These are phyloP conservation scores for Candida labiduridarum DNA, from an alignment of 1,139 yeast species.

Conservation along the genomic window DNA sequence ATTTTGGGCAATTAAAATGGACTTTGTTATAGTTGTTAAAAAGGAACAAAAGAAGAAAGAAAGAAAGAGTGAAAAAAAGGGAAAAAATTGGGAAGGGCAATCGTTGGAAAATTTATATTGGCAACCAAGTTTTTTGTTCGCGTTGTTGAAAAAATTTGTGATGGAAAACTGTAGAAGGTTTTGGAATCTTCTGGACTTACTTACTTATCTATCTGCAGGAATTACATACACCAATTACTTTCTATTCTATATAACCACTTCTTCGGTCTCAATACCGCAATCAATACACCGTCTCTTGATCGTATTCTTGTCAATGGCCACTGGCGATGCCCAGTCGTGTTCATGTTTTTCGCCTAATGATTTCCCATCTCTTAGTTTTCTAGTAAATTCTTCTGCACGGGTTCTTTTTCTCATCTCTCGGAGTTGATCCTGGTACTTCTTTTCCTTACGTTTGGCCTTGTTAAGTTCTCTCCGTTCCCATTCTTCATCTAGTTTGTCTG, in stretches of 20 bases:
- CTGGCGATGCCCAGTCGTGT: slow-evolving; percentile 74
- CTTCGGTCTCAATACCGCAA: slow-evolving; percentile 88
- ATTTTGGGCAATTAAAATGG: slow-evolving; percentile 25
- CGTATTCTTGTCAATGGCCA: slow-evolving; percentile 43
- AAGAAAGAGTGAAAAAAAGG: neutral
- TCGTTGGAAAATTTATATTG: slow-evolving; percentile 5
- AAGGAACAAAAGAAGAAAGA: neutral
- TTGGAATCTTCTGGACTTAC: slow-evolving; percentile 4
- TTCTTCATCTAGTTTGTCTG: slow-evolving; percentile 86
- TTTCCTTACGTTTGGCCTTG: slow-evolving; percentile 73
- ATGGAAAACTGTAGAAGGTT: slow-evolving; percentile 4
- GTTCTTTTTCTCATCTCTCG: slow-evolving; percentile 88
- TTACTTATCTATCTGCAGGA: neutral
- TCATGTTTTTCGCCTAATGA: slow-evolving; percentile 57
- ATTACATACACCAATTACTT: neutral
- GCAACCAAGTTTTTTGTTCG: neutral
- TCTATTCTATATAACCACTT: slow-evolving; percentile 33
- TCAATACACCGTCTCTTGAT: slow-evolving; percentile 67
- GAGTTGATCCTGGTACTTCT: slow-evolving; percentile 72
- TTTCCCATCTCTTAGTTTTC: slow-evolving; percentile 61
- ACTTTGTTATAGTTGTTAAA: neutral
- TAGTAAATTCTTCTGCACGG: slow-evolving; percentile 87
- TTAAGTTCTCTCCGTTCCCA: slow-evolving; percentile 82
- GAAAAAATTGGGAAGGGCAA: slow-evolving; percentile 1
- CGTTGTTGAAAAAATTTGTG: slow-evolving; percentile 6